Base-by-base conservation (phyloP, 805 yeast genomes). In the Millerago galiae region DNA sequence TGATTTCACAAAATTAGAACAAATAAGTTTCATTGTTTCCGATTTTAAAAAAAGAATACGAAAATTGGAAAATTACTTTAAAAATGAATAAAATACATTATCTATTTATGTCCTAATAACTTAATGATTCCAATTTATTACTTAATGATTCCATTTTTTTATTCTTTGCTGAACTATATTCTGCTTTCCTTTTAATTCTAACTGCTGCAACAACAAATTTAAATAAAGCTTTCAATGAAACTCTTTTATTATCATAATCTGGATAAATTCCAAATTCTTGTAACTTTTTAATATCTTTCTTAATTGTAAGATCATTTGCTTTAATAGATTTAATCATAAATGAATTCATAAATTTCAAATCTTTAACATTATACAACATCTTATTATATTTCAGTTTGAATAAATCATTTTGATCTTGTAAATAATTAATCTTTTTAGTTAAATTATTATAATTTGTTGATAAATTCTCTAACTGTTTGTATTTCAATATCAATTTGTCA, bases 1-100 rank as follows among this genome's bases (percentile, higher is more conserved):
- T 40, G 76, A 74, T 35, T 72, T 76, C 42, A 46, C 64, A 52
- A 76, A 74, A 46, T 48, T 78, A 32, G 71, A 72, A 41, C 80
- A 75, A 47, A 61, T 78, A 38, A 63, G 57, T 33, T 39, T 48
- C 48, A 67, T 67, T 42, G 70, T 71, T 6, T 47, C 50, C 2
- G 77, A 68, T 28, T 74, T 74, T 47, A 66, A 65, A 38, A 38
- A 45, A 6, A 50, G 78, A 38, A 46, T 72, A n/a, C 37, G 39
- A 24, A 32, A 41, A 4, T 38, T 72, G 31, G 78, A 75, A 44
- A 32, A 10, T 4, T 48, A 45, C 29, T 41, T 41, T 34, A 38
- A 29, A 17, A 41, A 40, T 13, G 17, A 29, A 4, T 30, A 17
- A 36, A 2, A 16, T 17, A 15, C 15, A 29, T 29, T n/a, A 11